A percentile compares a stretch with the other conserved stretches of the same genome.
phyloP scores from a whole-genome alignment of 352 stramenopile genomes.

The Globisporangium carolinianum region DNA sequence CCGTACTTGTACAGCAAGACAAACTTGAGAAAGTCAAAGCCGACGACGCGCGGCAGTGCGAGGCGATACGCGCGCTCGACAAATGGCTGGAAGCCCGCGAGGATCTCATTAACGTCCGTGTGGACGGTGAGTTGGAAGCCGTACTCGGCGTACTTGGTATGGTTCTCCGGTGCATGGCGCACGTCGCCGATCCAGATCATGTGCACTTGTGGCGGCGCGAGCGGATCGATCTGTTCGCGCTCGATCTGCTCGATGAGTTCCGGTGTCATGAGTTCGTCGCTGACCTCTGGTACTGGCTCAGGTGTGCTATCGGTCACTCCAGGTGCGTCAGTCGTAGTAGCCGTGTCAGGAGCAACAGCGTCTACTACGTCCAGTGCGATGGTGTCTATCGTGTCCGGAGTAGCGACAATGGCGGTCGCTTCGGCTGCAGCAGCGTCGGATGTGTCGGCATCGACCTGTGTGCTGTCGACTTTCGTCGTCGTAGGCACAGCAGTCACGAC shows the following conservation, averaged over 20 bases:
- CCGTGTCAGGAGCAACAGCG: too few species aligned
- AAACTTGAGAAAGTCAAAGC: constrained; percentile 16
- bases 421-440: too few species aligned
- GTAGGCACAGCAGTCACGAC: too few species aligned
- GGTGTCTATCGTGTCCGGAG: too few species aligned
- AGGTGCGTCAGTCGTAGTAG: too few species aligned
- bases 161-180: background rate
- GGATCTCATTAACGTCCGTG: constrained; percentile 8
- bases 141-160: background rate
- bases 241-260: background rate
- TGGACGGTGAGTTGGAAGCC: constrained; percentile 11
- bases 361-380: too few species aligned
- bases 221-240: background rate
- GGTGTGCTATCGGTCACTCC: background rate
- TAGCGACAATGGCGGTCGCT: background rate
- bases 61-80: constrained; percentile 8
- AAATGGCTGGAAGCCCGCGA: constrained; percentile 10
- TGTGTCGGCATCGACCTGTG: too few species aligned
- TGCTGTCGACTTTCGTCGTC: too few species aligned
- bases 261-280: background rate
- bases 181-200: constrained; percentile 15
- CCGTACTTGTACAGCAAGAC: constrained; percentile 15
- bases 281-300: background rate
- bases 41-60: constrained; percentile 9
- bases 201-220: constrained; percentile 10